Conservation (phyloP, 179 eudicot species). For the Silene vulgaris region DNA sequence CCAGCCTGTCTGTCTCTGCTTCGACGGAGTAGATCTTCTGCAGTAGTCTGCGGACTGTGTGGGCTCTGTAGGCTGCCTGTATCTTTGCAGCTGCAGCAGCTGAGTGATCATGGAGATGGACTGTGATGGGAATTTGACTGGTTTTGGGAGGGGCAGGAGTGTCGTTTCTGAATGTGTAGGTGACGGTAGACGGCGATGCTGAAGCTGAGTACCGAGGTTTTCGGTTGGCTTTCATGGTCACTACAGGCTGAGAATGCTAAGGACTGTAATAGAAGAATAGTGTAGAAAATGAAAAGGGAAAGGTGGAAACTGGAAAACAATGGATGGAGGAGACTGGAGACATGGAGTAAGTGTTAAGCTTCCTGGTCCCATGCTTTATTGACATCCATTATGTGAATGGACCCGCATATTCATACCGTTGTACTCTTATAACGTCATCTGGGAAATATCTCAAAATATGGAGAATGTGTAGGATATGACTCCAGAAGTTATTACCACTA, state of each 20-base stretch:
- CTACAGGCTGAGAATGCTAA: slow-evolving; percentile 17
- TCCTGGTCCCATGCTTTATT: slow-evolving; percentile 18
- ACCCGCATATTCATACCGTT: slow-evolving; percentile 11
- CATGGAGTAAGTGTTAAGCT: slow-evolving; percentile 15
- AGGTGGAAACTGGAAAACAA: background rate
- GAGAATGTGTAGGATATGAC: too few relatives aligned
- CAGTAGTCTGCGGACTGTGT: slow-evolving; percentile 41
- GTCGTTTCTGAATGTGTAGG: slow-evolving; percentile 37
- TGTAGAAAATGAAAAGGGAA: slow-evolving; percentile 10
- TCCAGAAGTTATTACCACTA: too few relatives aligned
- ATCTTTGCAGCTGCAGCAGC: slow-evolving; percentile 55
- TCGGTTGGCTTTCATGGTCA: slow-evolving; percentile 34
- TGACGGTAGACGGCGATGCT: slow-evolving; percentile 34
- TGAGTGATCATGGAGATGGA: slow-evolving; percentile 30
- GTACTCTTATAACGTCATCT: background rate
- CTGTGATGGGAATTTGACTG: slow-evolving; percentile 30
- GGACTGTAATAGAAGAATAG: background rate
- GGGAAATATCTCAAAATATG: background rate
- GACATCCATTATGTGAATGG: slow-evolving; percentile 16
- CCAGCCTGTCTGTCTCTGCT: slow-evolving; percentile 40
- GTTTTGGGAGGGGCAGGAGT: slow-evolving; percentile 32
- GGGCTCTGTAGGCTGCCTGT: slow-evolving; percentile 62
- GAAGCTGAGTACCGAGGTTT: slow-evolving; percentile 26
- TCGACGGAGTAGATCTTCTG: slow-evolving; percentile 49
- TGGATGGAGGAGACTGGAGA: background rate